phyloP scores from a whole-genome alignment of 768 basidiomycete species.

The Kwoniella sp. region DNA sequence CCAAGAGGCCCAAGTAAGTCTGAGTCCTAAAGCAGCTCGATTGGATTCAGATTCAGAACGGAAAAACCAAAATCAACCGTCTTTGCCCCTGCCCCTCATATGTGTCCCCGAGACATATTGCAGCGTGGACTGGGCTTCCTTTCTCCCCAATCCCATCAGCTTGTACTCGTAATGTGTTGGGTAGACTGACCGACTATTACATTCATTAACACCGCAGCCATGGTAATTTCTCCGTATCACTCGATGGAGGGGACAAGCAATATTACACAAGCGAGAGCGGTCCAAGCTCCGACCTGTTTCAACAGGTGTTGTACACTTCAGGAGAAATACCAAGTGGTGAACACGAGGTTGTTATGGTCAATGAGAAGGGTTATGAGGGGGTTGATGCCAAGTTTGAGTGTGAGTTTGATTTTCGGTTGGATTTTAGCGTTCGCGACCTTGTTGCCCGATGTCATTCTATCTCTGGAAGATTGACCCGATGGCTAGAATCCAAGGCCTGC shows the following conservation, averaged over 20 bases:
- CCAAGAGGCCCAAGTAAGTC: neutral
- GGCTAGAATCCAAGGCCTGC: no score
- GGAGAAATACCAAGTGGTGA: neutral
- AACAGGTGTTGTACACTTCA: neutral
- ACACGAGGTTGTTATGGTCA: neutral
- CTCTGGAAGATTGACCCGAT: no score
- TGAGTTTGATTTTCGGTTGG: neutral
- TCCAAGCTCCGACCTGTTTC: neutral
- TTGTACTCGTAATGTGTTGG: no score
- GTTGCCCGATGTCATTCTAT: no score
- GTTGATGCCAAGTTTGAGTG: neutral
- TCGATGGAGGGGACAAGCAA: neutral
- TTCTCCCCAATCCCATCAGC: no score
- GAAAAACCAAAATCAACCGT: no score
- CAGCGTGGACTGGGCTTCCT: no score
- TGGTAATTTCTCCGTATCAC: neutral
- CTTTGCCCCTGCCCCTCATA: no score
- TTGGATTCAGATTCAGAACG: no score
- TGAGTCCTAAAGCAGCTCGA: neutral
- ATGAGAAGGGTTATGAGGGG: conserved; percentile 4
- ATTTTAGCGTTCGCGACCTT: no score
- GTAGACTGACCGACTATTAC: neutral
- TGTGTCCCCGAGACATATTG: no score
- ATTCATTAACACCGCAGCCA: neutral
- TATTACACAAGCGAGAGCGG: neutral